Evolutionary conservation across 108 stramenopile genomes (phyloP).

Genomic region (Pinguiococcus pyrenoidosus): DNA sequence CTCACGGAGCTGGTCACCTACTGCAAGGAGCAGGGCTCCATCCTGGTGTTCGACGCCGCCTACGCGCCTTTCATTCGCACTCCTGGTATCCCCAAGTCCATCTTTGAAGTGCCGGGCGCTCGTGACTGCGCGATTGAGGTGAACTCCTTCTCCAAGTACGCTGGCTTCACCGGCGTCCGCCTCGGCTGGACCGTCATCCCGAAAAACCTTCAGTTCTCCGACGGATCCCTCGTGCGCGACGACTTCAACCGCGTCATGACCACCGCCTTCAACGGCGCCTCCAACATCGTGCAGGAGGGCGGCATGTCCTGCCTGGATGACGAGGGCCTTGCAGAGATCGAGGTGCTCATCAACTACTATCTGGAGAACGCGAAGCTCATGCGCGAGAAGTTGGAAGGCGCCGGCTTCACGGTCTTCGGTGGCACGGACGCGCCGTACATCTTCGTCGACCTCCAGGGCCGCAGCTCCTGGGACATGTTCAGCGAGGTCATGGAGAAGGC

Average conservation of each 20-base stretch:
- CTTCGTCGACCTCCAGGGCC: conserved; percentile 67
- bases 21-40: conserved; percentile 62
- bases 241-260: conserved; percentile 96
- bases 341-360: conserved; percentile 87
- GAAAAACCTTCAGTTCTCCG: conserved; percentile 59
- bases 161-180: conserved; percentile 92
- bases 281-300: conserved; percentile 86
- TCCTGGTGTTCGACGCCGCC: conserved; percentile 82
- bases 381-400: conserved; percentile 46
- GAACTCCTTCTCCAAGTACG: conserved; percentile 79
- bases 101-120: conserved; percentile 90
- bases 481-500: conserved; percentile 79
- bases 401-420: conserved; percentile 73
- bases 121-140: conserved; percentile 82
- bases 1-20: conserved; percentile 66
- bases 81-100: conserved; percentile 76
- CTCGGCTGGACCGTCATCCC: conserved; percentile 94
- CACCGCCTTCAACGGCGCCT: conserved; percentile 91
- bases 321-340: conserved; percentile 80
- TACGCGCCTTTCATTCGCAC: conserved; percentile 92
- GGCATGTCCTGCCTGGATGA: conserved; percentile 81
- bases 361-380: conserved; percentile 67
- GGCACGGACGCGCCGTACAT: conserved; percentile 87
- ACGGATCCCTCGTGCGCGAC: conserved; percentile 56
- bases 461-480: conserved; percentile 79